phyloP scores from a whole-genome alignment of 805 yeast genomes.

The Starmerella lactis-condensi region DNA sequence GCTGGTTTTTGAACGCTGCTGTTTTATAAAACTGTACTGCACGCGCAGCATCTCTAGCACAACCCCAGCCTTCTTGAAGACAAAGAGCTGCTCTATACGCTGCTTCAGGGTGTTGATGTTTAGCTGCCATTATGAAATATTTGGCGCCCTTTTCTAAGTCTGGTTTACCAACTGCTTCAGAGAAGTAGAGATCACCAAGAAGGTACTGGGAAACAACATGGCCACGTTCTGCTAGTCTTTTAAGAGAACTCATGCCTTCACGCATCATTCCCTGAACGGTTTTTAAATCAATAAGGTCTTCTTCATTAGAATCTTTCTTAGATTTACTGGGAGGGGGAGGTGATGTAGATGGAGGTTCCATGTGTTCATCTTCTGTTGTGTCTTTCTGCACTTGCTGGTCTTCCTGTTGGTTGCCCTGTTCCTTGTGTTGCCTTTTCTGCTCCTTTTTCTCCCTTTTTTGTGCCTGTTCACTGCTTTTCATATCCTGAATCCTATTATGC shows the following conservation, averaged over 20 bases:
- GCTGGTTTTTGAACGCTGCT: conserved; percentile 82
- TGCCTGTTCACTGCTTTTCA: too few species aligned
- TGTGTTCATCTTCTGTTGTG: too few species aligned
- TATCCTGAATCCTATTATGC: too few species aligned
- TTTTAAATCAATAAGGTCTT: not conserved
- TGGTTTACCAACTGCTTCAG: conserved; percentile 54
- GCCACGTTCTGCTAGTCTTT: conserved; percentile 58
- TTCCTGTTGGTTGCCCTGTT: too few species aligned
- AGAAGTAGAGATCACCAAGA: conserved; percentile 72
- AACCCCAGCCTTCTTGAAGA: conserved; percentile 86
- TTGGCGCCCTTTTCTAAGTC: conserved; percentile 60
- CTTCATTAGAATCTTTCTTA: not conserved
- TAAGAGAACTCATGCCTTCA: conserved; percentile 58
- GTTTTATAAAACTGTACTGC: conserved; percentile 65
- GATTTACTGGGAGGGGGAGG: too few species aligned
- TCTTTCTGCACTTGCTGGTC: not conserved
- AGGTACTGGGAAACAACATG: conserved; percentile 80
- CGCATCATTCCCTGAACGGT: conserved; percentile 36
- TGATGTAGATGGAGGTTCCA: too few species aligned
- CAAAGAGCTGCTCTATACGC: conserved; percentile 84
- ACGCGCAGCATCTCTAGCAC: conserved; percentile 69
- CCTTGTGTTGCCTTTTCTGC: too few species aligned
- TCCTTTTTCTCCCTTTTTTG: too few species aligned
- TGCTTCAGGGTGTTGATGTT: conserved; percentile 79
- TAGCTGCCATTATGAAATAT: conserved; percentile 76